Evolutionary conservation across 116 monocot genomes (phyloP).

Genomic region (Phalaenopsis hybrid): DNA sequence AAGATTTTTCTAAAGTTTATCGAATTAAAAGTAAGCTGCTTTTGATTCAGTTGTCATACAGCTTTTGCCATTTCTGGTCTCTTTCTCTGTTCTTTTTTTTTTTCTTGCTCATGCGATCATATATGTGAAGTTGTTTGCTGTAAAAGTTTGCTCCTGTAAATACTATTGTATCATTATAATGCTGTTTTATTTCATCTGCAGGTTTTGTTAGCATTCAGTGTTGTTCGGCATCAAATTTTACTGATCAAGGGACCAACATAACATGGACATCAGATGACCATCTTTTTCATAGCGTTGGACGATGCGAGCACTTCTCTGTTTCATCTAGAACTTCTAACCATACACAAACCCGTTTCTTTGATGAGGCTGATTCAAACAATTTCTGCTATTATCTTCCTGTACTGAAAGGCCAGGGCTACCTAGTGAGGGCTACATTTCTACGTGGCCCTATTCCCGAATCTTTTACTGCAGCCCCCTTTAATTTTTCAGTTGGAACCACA

Average conservation of each 20-base stretch:
- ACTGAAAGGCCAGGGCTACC: slow-evolving; percentile 18
- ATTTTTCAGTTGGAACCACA: slow-evolving; percentile 24
- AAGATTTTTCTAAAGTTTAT: not conserved
- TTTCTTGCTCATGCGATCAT: not conserved
- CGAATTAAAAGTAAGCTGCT: not conserved
- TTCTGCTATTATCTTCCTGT: slow-evolving; percentile 28
- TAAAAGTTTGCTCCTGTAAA: not conserved
- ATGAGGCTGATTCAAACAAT: not conserved
- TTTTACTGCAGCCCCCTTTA: slow-evolving; percentile 8
- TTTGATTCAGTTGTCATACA: not conserved
- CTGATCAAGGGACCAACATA: slow-evolving; percentile 15
- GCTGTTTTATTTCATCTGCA: slow-evolving; percentile 10
- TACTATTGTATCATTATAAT: not conserved
- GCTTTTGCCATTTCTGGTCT: not conserved
- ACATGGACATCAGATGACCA: slow-evolving; percentile 26
- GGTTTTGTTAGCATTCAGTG: slow-evolving; percentile 27
- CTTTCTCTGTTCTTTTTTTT: not conserved
- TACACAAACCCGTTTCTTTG: slow-evolving; percentile 20
- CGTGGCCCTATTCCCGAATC: slow-evolving; percentile 9
- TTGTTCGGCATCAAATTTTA: slow-evolving; percentile 18
- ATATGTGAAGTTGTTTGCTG: not conserved
- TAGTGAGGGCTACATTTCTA: slow-evolving; percentile 27
- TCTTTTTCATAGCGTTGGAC: slow-evolving; percentile 13
- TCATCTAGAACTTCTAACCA: not conserved
- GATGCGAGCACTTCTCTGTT: slow-evolving; percentile 12